Conservation (phyloP, 257 asterid species). For the Datura wrightii region DNA sequence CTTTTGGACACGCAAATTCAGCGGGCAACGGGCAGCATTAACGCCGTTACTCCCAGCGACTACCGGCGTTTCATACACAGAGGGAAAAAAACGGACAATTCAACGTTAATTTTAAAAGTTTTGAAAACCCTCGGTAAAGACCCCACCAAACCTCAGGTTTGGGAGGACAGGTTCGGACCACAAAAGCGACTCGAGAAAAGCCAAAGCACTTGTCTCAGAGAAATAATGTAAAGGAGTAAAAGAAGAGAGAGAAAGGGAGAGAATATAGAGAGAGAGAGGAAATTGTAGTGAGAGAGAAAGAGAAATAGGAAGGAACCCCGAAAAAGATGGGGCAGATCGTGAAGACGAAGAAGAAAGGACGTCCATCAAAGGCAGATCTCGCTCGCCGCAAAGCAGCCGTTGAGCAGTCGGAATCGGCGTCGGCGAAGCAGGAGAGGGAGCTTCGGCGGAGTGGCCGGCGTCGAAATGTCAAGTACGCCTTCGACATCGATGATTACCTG, state of each 20-base stretch:
- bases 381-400: constrained; percentile 40
- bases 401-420: constrained; percentile 30
- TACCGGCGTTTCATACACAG: constrained; percentile 47
- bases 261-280: constrained; percentile 44
- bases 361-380: constrained; percentile 83
- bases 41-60: constrained; percentile 54
- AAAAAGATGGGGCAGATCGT: constrained; percentile 89
- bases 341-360: constrained; percentile 88
- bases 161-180: constrained; percentile 53
- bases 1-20: constrained; percentile 27
- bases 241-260: constrained; percentile 61
- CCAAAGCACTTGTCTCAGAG: constrained; percentile 48
- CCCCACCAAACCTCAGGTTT: constrained; percentile 50
- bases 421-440: constrained; percentile 54
- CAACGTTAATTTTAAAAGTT: constrained; percentile 23
- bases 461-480: constrained; percentile 83
- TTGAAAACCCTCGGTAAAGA: background rate
- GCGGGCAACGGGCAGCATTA: constrained; percentile 48
- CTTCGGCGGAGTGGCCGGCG: constrained; percentile 88
- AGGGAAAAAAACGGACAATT: background rate
- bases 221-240: constrained; percentile 65
- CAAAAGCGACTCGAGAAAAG: constrained; percentile 41
- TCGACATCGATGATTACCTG: constrained; percentile 93
- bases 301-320: constrained; percentile 45
- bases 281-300: constrained; percentile 38